Conservation (phyloP, 176 grass and related monocot species). For the Urochloa ruziziensis region DNA sequence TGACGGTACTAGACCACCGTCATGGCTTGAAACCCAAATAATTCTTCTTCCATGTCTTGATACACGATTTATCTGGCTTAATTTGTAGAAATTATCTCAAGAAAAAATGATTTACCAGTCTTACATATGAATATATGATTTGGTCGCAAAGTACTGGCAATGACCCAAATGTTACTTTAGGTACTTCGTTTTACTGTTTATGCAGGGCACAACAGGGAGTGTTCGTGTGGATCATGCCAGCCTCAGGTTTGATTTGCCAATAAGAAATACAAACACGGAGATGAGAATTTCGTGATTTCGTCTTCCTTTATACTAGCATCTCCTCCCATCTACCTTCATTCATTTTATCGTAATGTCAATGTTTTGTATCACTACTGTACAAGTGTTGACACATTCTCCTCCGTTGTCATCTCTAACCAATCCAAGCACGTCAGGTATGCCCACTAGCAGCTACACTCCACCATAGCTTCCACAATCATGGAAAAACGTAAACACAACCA, state of each 20-base stretch:
- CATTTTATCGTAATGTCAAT: no score
- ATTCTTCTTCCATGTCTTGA: neutral
- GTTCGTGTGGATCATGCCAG: no score
- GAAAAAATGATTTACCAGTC: neutral
- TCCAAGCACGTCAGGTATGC: no score
- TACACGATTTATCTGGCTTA: neutral
- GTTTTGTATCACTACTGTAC: no score
- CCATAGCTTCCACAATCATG: no score
- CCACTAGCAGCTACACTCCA: no score
- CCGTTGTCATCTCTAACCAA: no score
- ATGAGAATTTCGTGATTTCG: neutral
- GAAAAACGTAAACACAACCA: no score
- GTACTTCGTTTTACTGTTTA: neutral
- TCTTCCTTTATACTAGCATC: neutral
- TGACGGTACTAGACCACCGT: neutral
- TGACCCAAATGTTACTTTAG: neutral
- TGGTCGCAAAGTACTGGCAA: no score
- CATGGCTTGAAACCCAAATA: neutral
- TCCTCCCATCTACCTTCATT: no score
- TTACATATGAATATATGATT: no score
- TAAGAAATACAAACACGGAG: neutral
- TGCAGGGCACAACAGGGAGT: neutral
- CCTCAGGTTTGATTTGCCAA: neutral
- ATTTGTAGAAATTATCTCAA: neutral
- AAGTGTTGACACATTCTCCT: no score